Conservation (phyloP, 306 rosid species). For the Alnus rubra region DNA sequence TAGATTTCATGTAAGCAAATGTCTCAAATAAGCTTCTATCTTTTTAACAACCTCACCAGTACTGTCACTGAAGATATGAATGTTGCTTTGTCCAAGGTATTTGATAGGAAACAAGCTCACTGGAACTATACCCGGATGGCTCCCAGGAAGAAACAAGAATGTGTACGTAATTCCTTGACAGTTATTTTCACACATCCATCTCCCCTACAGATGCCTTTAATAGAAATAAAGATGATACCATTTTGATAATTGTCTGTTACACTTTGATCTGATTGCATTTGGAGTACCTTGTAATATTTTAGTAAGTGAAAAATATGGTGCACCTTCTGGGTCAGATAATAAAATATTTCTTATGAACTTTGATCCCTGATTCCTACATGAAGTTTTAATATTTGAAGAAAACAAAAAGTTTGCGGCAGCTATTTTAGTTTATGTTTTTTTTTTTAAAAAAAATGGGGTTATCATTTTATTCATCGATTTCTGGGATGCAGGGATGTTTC, state of each 20-base stretch:
- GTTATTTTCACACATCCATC: conserved; percentile 16
- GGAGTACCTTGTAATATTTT: background rate
- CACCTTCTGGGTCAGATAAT: background rate
- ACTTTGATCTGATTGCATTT: conserved; percentile 16
- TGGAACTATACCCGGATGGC: conserved; percentile 74
- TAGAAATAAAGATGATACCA: background rate
- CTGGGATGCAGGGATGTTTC: conserved; percentile 78
- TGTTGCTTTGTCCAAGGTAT: conserved; percentile 47
- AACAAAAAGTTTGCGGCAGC: background rate
- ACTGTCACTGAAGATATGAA: conserved; percentile 3
- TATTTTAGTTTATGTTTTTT: background rate
- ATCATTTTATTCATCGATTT: conserved; percentile 5
- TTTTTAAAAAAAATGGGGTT: too few relatives aligned
- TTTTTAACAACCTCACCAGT: conserved; percentile 14
- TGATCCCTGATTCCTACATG: conserved; percentile 11
- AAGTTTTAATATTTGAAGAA: background rate
- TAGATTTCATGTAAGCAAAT: conserved; percentile 66
- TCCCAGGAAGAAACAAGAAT: conserved; percentile 48
- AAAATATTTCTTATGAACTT: conserved; percentile 11
- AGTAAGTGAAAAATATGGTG: background rate
- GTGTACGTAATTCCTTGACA: conserved; percentile 46
- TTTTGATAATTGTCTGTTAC: background rate
- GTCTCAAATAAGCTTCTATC: background rate
- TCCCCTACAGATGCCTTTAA: conserved; percentile 7
- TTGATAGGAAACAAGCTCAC: conserved; percentile 70